These are phyloP conservation scores for Coriolopsis trogii DNA, from an alignment of 1,284 basidiomycete genomes.

Conservation along the genomic window DNA sequence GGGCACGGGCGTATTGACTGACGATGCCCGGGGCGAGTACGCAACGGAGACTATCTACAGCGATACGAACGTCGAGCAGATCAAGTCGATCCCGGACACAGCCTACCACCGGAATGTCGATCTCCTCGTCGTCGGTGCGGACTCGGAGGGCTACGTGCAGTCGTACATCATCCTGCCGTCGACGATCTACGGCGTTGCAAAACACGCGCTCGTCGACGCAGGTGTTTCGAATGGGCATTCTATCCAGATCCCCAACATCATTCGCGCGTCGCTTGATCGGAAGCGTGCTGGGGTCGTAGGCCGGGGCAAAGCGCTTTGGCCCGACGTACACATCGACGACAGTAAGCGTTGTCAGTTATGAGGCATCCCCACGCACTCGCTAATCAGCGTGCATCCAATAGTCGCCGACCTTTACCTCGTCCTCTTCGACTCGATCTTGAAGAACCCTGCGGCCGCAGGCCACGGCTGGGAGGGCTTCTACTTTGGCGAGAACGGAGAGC, in stretches of 20 bases:
- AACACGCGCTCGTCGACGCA: conserved; percentile 37
- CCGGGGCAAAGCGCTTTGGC: conserved; percentile 33
- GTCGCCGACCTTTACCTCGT: conserved; percentile 24
- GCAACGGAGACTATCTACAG: conserved; percentile 37
- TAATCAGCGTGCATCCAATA: background rate
- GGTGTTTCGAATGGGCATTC: conserved; percentile 41
- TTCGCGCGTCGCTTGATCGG: conserved; percentile 34
- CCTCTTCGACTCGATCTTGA: conserved; percentile 20
- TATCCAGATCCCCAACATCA: conserved; percentile 39
- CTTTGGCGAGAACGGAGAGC: conserved; percentile 48
- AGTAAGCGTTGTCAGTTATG: conserved; percentile 17
- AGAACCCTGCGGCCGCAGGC: conserved; percentile 17
- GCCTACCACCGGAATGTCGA: conserved; percentile 39
- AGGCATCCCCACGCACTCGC: background rate
- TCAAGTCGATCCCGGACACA: conserved; percentile 37
- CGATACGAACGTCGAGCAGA: conserved; percentile 37
- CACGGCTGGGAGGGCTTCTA: conserved; percentile 49
- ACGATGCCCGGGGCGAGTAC: conserved; percentile 36
- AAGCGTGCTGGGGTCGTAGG: conserved; percentile 38
- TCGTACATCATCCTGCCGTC: conserved; percentile 44
- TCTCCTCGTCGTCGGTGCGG: conserved; percentile 35
- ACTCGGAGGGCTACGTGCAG: conserved; percentile 40
- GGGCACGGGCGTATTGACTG: conserved; percentile 40
- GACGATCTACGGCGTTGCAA: conserved; percentile 42
- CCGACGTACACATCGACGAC: conserved; percentile 36